phyloP scores from a whole-genome alignment of 441 rosid species.

The Adansonia madagascariensis region DNA sequence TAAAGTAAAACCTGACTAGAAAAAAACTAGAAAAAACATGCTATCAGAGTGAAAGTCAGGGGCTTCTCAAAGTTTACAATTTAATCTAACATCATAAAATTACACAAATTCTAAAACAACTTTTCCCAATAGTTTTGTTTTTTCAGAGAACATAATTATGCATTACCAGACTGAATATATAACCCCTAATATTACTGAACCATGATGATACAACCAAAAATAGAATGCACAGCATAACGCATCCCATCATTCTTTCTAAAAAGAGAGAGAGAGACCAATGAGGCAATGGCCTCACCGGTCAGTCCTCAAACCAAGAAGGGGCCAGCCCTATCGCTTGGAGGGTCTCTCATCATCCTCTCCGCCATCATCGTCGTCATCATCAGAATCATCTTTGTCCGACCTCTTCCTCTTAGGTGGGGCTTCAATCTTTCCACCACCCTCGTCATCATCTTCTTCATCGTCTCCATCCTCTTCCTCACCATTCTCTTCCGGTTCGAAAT shows the following conservation, averaged over 20 bases:
- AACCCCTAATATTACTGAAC: constrained; percentile 29
- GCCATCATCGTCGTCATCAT: constrained; percentile 57
- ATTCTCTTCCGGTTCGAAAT: constrained; percentile 73
- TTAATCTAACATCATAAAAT: constrained; percentile 34
- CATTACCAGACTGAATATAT: constrained; percentile 30
- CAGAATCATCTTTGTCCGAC: constrained; percentile 51
- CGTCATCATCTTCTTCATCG: constrained; percentile 40
- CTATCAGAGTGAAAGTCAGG: constrained; percentile 10
- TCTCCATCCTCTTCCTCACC: constrained; percentile 57
- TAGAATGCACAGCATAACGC: constrained; percentile 28
- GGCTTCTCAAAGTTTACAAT: constrained; percentile 19
- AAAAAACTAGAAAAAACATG: not conserved
- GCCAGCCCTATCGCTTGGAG: constrained; percentile 44
- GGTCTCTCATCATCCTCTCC: constrained; percentile 80
- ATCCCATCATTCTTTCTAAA: constrained; percentile 40
- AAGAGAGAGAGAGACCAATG: constrained; percentile 48
- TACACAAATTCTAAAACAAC: constrained; percentile 39
- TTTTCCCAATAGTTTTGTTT: constrained; percentile 19
- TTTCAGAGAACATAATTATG: constrained; percentile 30
- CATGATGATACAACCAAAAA: constrained; percentile 29
- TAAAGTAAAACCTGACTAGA: not conserved
- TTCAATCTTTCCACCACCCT: constrained; percentile 54
- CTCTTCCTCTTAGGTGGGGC: constrained; percentile 80
- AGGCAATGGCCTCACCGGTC: constrained; percentile 32
- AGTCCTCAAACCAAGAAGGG: constrained; percentile 37